Percentiles rank a stretch among this genome's conserved stretches.
These are phyloP conservation scores for Ophiocordyceps camponoti-rufipedis DNA, from an alignment of 2,329 filamentous ascomycete genomes.

Conservation along the genomic window DNA sequence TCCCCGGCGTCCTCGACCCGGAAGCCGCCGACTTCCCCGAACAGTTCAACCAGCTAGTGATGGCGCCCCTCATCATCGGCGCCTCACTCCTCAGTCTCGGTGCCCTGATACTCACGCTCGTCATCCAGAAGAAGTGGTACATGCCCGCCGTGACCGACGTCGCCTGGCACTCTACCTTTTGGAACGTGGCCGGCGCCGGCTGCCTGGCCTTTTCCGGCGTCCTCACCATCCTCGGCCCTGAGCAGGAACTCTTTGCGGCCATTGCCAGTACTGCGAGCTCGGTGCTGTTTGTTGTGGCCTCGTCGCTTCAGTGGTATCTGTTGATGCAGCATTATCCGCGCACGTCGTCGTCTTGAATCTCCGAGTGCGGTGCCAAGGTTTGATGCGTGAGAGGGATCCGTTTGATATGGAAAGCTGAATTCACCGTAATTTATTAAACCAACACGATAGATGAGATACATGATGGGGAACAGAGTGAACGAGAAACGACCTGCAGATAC, in stretches of 20 bases:
- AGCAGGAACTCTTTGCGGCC: background rate
- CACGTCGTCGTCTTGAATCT: too few species aligned
- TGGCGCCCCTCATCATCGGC: background rate
- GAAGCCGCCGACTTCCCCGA: background rate
- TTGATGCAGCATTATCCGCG: background rate
- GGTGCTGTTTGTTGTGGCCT: background rate
- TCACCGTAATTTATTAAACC: too few species aligned
- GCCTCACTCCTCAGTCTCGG: background rate
- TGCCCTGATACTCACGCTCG: background rate
- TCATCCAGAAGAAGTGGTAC: background rate
- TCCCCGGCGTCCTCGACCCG: background rate
- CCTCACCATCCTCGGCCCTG: background rate
- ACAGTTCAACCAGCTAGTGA: background rate
- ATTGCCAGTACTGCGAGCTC: background rate
- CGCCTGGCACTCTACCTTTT: background rate
- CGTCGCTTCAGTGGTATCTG: background rate
- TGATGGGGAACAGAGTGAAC: too few species aligned
- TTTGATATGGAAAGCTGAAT: too few species aligned
- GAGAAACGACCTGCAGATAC: too few species aligned
- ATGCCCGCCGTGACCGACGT: background rate
- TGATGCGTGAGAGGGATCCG: too few species aligned
- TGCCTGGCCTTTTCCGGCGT: background rate
- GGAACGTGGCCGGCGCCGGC: background rate
- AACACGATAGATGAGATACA: too few species aligned
- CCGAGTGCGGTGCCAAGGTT: too few species aligned